Base-by-base conservation (phyloP, 1,284 basidiomycete genomes). In the Termitomyces sp. region DNA sequence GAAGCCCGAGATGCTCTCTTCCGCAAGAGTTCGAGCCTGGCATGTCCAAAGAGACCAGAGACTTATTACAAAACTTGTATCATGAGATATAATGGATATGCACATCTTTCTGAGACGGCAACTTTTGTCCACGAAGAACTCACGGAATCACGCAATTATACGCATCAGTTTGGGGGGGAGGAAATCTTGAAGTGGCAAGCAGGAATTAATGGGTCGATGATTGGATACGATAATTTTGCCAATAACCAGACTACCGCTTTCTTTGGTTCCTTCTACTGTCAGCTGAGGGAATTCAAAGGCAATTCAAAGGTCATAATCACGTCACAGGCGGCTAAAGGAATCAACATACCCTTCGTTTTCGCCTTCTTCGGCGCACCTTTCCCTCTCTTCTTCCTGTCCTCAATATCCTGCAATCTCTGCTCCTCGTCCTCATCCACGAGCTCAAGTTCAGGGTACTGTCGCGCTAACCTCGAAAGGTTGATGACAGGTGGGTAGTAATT, bases 331-430 rank as follows among this genome's bases (percentile, higher is more conserved):
- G 54, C 44, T 19, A 9, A 48, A 37, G 38, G 40, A 44, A 37
- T 31, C 11, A 48, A 72, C 80, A 47, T 43, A 88, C 88, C 81
- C 69, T 78, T 75, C 31, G 72, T 72, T 68, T 83, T 88, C 2
- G 86, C 84, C 70, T 91, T 91, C 71, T 84, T 83, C 47, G 89
- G 89, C 18, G 81, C 78, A 46, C 87, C 88, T 70, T 91, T 91
- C 18, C 88, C 89, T 76, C 89, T 79, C 60, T 74, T 78, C 70
- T 81, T 86, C 66, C 72, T 77, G 52, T 81, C 78, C 59, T 80
- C 78, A 5, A 90, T 76, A 60, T 91, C 86, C 64, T 78, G 74
- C 46, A 88, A 50, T 46, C 88, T 72, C 68, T 82, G 78, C 57
- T 77, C 74, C 69, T 91, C 88, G 33, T 77, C 74, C 52, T 78